Base-by-base conservation (phyloP, 495 filamentous ascomycete genomes). In the Penicillium samsonianum region DNA sequence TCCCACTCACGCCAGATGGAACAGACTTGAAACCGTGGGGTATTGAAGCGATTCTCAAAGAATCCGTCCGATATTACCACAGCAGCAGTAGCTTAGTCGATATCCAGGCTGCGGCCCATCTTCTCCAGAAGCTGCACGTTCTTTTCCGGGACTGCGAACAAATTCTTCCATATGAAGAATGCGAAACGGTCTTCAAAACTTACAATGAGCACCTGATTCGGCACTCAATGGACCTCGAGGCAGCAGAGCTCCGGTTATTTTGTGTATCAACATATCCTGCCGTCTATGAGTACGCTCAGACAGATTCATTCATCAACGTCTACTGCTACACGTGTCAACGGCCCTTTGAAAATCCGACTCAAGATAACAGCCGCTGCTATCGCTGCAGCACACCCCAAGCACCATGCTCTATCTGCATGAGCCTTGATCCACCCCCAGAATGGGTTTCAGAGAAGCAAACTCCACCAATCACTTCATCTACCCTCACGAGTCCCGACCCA, bases 201-300 rank as follows among this genome's bases (percentile, higher is more conserved):
- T 87, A 89, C 64, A 87, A 91, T 64, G 75, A 79, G 30, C 82
- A 84, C 5, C 82, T 92, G 1, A 78, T 84, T 62, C 75, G 71
- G 40, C 82, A 89, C 62, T 80, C 81, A 42, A 80, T 90, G 66
- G 85, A 86, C 63, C 66, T 83, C 37, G 85, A 90, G 64, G 87
- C 89, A 20, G 80, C 87, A 6, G 77, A 87, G 30, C 78, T 92
- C 14, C 86, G 89, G 4, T 84, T 89, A 28, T 74, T 87, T 26
- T 88, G 84, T 57, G 80, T 81, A 63, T 48, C 84, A 64, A 71
- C 78, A 19, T 89, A 88, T 64, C 78, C 82, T 1, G 68, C 82
- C 10, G 79, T 92, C 12, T 86, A 85, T 58, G 77, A 80, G 1
- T 78, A 82, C 17, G 83, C 80, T 60, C 87, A 65, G 72, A 78